Conservation (phyloP, 1,139 yeast genomes). For the Candida glucosophila region DNA sequence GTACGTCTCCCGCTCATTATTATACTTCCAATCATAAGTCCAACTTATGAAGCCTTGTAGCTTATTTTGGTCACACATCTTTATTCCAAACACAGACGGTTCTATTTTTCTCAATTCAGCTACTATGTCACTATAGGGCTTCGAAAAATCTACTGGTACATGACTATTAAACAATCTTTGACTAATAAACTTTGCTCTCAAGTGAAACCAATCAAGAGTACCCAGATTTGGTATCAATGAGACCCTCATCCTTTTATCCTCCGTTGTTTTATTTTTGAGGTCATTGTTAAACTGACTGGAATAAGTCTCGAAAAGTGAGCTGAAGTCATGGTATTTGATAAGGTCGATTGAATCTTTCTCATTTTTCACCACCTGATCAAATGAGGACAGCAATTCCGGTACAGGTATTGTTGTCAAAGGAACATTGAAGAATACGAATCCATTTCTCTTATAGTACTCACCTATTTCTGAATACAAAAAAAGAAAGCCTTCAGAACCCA, state of each 20-base stretch:
- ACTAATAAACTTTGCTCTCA: conserved; percentile 30
- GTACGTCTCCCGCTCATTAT: no score
- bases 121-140: conserved; percentile 17
- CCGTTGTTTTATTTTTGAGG: conserved; percentile 10
- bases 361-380: conserved; percentile 1
- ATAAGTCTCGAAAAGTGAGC: conserved; percentile 15
- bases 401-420: conserved; percentile 14
- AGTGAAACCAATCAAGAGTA: conserved; percentile 37
- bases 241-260: conserved; percentile 23
- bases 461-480: conserved; percentile 69
- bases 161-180: conserved; percentile 18
- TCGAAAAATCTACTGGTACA: conserved; percentile 12
- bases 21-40: conserved; percentile 29
- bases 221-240: conserved; percentile 21
- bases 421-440: conserved; percentile 45
- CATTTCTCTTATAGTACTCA: conserved; percentile 51
- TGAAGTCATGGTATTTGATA: conserved; percentile 25
- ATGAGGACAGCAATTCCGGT: no score
- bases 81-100: conserved; percentile 26
- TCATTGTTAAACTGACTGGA: conserved; percentile 12
- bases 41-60: conserved; percentile 29
- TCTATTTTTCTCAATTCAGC: conserved; percentile 12
- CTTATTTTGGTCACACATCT: conserved; percentile 10
- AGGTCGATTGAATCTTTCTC: no score
- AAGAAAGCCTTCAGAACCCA: conserved; percentile 33